phyloP scores from a whole-genome alignment of 192 early-diverging fungal genomes.

The Podila epigama region DNA sequence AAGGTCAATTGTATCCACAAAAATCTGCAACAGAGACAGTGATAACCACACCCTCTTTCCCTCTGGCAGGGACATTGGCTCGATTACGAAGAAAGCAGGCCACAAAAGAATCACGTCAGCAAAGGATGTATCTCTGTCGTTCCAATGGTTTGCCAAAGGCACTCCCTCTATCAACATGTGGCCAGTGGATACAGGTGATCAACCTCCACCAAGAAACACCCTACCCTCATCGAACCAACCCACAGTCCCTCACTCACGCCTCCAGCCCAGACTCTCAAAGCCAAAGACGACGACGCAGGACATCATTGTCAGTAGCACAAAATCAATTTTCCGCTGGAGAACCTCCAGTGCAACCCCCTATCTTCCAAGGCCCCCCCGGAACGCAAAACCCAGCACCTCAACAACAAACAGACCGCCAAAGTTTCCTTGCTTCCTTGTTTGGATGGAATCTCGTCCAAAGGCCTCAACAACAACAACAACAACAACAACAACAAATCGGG shows the following conservation, averaged over 20 bases:
- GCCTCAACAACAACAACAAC: neutral
- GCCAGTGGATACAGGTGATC: constrained; percentile 43
- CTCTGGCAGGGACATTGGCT: constrained; percentile 1
- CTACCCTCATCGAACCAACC: constrained; percentile 3
- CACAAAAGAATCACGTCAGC: constrained; percentile 1
- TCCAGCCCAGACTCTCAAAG: neutral
- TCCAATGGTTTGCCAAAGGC: constrained; percentile 20
- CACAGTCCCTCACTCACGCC: constrained; percentile 7
- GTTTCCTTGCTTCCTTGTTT: constrained; percentile 13
- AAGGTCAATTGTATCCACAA: too few relatives aligned
- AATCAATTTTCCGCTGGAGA: too few relatives aligned
- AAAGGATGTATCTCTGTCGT: constrained; percentile 7
- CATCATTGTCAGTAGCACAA: neutral
- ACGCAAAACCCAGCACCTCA: neutral
- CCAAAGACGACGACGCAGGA: neutral
- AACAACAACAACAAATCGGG: neutral
- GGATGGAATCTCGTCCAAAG: neutral
- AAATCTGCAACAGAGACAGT: neutral
- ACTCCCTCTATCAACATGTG: constrained; percentile 22
- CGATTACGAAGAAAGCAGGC: constrained; percentile 8
- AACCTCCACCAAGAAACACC: constrained; percentile 38
- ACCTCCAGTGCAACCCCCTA: neutral
- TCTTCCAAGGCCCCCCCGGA: neutral
- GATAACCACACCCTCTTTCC: neutral
- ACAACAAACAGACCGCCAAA: neutral